Evolutionary conservation across 129 eudicot species (phyloP), one percentile per base, ranked within the genome.

Genomic region (Scalesia atractyloides): DNA sequence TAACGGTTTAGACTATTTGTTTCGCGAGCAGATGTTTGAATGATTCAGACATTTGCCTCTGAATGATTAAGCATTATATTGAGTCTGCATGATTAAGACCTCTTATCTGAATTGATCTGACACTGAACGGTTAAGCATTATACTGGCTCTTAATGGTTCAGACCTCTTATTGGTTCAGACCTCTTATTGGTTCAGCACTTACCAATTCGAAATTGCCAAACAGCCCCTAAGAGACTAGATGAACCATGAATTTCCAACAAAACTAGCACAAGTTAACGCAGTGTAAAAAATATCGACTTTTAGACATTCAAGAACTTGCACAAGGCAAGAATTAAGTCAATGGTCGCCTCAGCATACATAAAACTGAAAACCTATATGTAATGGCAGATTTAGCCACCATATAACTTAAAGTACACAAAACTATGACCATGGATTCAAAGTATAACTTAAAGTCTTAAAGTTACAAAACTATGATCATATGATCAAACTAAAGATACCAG

Each of bases 291-390:
- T 5, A 65, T 15, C 11, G 48, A n/a, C 50, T 22, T 52, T 36
- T 50, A 6, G 73, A 37, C 44, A 15, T 49, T 62, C n/a, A 16
- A 33, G 70, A 75, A 20, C 57, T 53, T 41, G 57, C 53, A 41
- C 47, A 75, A 22, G 24, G 44, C 61, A 75, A 65, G 12, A 20
- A 24, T 14, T 60, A 24, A 30, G 17, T 59, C 26, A 14, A 36
- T 2, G 43, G 24, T 15, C 24, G 18, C 66, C 64, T 66, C 18
- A 4, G 26, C 58, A 53, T 49, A 53, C 6, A 51, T 10, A n/a
- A 50, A 74, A 37, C 64, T 33, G 49, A 56, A 9, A 63, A 49
- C 62, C 52, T 49, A 33, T 48, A 26, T 0, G 34, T 56, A 15
- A 58, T 41, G 14, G 16, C 53, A 39, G 14, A 17, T 26, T 24